Base-by-base conservation (phyloP, 1,284 basidiomycete genomes). In the Apiotrichum brassicae region DNA sequence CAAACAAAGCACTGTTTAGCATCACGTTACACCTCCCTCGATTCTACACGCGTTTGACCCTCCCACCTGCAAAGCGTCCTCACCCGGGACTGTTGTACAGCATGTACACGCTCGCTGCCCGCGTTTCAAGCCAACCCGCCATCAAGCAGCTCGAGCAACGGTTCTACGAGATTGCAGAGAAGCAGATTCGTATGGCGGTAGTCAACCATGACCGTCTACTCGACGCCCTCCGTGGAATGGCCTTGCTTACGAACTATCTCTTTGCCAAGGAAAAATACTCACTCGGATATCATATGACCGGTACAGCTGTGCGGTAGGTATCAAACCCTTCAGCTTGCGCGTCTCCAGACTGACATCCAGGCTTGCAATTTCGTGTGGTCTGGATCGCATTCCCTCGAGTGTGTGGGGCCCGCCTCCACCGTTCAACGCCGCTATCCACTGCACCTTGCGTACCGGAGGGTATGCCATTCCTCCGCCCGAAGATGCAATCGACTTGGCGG, bases 141-240 rank as follows among this genome's bases (percentile, higher is more conserved):
- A 53, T 68, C 39, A 47, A 49, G 19, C 56, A 55, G 40, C 58
- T 68, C 24, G 60, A 64, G 49, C 23, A 28, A 4, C 59, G 58
- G 40, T 68, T 68, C 45, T 60, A 53, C 37, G 55, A 62, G 20
- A 63, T 66, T 32, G 62, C 63, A 4, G 60, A 63, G 19, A 49
- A 55, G 36, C 61, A 64, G 39, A 60, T 66, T 46, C 49, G 61
- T 2, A 38, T 50, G 11, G 63, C 60, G 2, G 46, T 66, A 19
- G 47, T 50, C 34, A 52, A 54, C 11, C 53, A 49, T 25, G 66
- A 68, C 48, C 47, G 66, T 3, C 46, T 62, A 4, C 52, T 68
- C 14, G 66, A 68, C 24, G 56, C 60, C 11, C 49, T 66, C 11
- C 54, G 64, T 4, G 66, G 59, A 3, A 58, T 60, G 49, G 53